phyloP scores from a whole-genome alignment of 23 red algal species.

The Gracilaria domingensis region DNA sequence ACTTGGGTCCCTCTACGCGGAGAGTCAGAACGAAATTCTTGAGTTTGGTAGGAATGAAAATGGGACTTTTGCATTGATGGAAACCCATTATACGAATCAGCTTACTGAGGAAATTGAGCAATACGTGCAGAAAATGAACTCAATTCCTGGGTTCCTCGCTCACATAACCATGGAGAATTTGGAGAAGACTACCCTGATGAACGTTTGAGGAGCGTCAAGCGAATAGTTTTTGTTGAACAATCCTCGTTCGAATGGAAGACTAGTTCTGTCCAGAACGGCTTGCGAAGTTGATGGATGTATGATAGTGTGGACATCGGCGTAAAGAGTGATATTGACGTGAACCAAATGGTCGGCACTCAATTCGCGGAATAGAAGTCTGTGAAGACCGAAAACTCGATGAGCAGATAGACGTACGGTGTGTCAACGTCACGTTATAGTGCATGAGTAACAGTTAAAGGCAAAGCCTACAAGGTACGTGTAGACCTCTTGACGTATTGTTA shows the following conservation, averaged over 20 bases:
- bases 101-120: constrained; percentile 69
- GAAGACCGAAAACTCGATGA: no score
- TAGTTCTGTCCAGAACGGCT: no score
- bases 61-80: constrained; percentile 64
- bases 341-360: no score
- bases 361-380: no score
- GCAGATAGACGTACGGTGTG: no score
- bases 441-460: no score
- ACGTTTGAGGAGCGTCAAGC: neutral
- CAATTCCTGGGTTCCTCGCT: constrained; percentile 76
- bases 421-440: no score
- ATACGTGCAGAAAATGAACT: constrained; percentile 68
- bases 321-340: no score
- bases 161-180: constrained; percentile 86
- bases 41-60: constrained; percentile 68
- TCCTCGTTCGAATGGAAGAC: neutral
- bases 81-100: constrained; percentile 59
- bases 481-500: no score
- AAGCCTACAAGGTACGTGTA: no score
- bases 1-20: constrained; percentile 79
- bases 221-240: neutral
- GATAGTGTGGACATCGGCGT: no score
- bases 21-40: constrained; percentile 74
- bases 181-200: constrained; percentile 79
- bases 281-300: no score